Evolutionary conservation across 495 filamentous ascomycete genomes (phyloP).

Genomic region (Talaromyces thailandensis): DNA sequence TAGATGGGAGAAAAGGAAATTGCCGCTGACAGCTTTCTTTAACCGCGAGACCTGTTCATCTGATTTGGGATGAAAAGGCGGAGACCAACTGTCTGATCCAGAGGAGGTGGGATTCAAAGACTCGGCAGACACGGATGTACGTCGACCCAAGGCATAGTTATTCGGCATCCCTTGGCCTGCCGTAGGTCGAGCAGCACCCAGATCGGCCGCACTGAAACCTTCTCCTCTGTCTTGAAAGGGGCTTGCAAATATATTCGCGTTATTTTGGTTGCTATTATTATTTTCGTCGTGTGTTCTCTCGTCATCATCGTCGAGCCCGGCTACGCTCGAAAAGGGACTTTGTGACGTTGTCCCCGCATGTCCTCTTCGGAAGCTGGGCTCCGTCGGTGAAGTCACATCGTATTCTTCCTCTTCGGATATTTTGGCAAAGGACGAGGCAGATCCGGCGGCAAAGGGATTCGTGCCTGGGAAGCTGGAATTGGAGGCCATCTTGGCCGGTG

Average conservation of each 20-base stretch:
- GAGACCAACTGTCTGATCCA: conserved; percentile 79
- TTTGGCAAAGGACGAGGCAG: conserved; percentile 34
- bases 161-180: conserved; percentile 66
- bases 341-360: conserved; percentile 13
- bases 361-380: conserved; percentile 40
- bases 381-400: conserved; percentile 54
- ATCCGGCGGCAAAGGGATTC: conserved; percentile 42
- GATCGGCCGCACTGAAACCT: conserved; percentile 15
- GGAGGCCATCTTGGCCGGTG: conserved; percentile 35
- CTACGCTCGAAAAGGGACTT: conserved; percentile 22
- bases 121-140: conserved; percentile 94
- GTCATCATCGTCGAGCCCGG: conserved; percentile 14
- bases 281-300: background rate
- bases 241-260: conserved; percentile 27
- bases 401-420: conserved; percentile 54
- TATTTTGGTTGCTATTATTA: background rate
- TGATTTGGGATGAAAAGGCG: conserved; percentile 75
- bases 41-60: conserved; percentile 71
- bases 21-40: conserved; percentile 70
- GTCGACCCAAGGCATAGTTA: conserved; percentile 87
- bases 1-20: conserved; percentile 91
- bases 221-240: conserved; percentile 16
- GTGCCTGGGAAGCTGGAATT: conserved; percentile 45
- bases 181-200: conserved; percentile 20
- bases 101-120: conserved; percentile 83